These are phyloP conservation scores for Phytophthora cryptogea DNA, from an alignment of 352 stramenopile species.

Conservation along the genomic window DNA sequence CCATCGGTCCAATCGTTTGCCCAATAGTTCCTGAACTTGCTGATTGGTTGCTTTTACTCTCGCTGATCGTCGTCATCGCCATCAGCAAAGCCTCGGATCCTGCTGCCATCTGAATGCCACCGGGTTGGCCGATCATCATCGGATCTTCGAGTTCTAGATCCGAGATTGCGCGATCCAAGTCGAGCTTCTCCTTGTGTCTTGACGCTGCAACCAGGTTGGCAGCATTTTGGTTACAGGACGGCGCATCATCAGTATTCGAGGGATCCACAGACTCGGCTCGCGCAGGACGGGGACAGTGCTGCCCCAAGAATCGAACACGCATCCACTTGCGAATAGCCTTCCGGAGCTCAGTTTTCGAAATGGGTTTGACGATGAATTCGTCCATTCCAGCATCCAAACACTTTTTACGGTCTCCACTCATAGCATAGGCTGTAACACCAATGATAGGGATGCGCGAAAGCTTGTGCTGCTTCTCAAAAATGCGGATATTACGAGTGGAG, in stretches of 20 bases:
- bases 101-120: constrained; percentile 41
- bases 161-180: constrained; percentile 80
- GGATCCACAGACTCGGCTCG: constrained; percentile 15
- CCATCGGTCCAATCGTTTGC: constrained; percentile 29
- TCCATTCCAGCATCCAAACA: constrained; percentile 87
- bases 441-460: constrained; percentile 80
- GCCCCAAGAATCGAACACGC: constrained; percentile 65
- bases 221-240: constrained; percentile 37
- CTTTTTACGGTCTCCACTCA: constrained; percentile 84
- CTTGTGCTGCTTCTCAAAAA: constrained; percentile 69
- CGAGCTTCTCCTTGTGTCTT: constrained; percentile 74
- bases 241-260: constrained; percentile 9
- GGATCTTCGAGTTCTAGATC: constrained; percentile 86
- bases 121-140: constrained; percentile 76
- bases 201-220: constrained; percentile 74
- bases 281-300: constrained; percentile 39
- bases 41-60: constrained; percentile 55
- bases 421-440: constrained; percentile 84
- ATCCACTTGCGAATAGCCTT: constrained; percentile 84
- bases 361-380: constrained; percentile 88
- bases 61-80: constrained; percentile 59
- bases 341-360: constrained; percentile 66
- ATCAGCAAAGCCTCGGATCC: constrained; percentile 50
- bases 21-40: constrained; percentile 46
- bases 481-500: constrained; percentile 68